Conservation (phyloP, 2,329 filamentous ascomycete genomes). For the Teratosphaeria destructans region DNA sequence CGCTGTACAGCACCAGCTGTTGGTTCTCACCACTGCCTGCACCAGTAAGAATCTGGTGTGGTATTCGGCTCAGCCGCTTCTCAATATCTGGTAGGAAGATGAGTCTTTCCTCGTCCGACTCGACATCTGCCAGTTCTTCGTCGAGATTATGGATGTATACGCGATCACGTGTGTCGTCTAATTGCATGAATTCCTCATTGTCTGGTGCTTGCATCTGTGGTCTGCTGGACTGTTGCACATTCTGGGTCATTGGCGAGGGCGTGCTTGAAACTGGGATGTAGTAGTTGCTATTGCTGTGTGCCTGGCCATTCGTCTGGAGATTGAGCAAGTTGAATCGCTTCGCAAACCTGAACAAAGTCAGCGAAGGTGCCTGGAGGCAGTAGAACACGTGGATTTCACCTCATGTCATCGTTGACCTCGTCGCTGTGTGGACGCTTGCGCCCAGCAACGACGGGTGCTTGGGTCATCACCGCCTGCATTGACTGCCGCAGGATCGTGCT, state of each 20-base stretch:
- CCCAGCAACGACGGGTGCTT: not conserved
- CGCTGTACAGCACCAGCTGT: conserved; percentile 69
- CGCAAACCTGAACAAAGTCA: conserved; percentile 45
- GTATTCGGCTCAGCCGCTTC: conserved; percentile 62
- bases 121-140: conserved; percentile 65
- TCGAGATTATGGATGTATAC: conserved; percentile 89
- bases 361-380: not conserved
- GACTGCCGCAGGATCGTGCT: not conserved
- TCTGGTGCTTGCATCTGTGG: not conserved
- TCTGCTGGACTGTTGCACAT: conserved; percentile 43
- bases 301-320: conserved; percentile 10
- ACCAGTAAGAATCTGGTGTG: conserved; percentile 53
- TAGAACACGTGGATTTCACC: not conserved
- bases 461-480: not conserved
- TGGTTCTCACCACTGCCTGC: conserved; percentile 47
- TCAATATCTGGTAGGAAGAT: conserved; percentile 80
- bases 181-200: conserved; percentile 58
- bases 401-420: not conserved
- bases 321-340: conserved; percentile 72
- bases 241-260: not conserved
- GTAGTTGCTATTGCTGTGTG: conserved; percentile 48
- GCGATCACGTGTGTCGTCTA: conserved; percentile 78
- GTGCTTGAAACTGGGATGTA: conserved; percentile 50
- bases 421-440: not conserved
- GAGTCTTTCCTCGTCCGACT: conserved; percentile 51